Conservation (phyloP, 305 asterid genomes). For the Euphrasia arctica region DNA sequence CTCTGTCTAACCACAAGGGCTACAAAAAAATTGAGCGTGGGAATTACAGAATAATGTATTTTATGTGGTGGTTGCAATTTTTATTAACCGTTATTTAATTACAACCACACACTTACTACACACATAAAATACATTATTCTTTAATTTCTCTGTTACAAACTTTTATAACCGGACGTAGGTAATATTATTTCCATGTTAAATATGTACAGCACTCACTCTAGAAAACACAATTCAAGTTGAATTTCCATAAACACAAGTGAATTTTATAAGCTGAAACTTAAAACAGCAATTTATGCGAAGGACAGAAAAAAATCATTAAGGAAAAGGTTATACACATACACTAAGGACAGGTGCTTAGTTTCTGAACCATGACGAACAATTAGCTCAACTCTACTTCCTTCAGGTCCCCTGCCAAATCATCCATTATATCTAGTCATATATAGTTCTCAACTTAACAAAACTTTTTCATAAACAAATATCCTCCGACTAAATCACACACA, state of each 20-base stretch:
- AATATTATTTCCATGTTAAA: neutral
- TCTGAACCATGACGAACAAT: constrained; percentile 62
- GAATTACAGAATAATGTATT: no score
- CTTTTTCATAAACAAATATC: neutral
- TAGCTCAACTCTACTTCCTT: constrained; percentile 84
- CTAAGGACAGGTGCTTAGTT: constrained; percentile 57
- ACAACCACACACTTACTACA: no score
- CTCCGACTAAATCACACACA: neutral
- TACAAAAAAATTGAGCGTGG: no score
- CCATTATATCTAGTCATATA: constrained; percentile 26
- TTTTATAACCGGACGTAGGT: no score
- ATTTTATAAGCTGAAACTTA: constrained; percentile 9
- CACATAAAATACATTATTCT: no score
- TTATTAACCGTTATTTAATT: no score
- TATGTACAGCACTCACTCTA: neutral
- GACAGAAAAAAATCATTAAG: neutral
- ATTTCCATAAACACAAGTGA: constrained; percentile 9
- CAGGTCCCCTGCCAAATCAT: constrained; percentile 76
- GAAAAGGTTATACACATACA: constrained; percentile 46
- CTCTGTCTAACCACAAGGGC: no score
- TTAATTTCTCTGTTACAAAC: no score
- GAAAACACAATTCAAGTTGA: constrained; percentile 19
- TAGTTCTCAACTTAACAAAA: constrained; percentile 22
- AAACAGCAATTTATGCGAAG: constrained; percentile 15
- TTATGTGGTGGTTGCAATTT: no score